phyloP scores from a whole-genome alignment of 805 yeast species.

The Wickerhamomyces canadensis region DNA sequence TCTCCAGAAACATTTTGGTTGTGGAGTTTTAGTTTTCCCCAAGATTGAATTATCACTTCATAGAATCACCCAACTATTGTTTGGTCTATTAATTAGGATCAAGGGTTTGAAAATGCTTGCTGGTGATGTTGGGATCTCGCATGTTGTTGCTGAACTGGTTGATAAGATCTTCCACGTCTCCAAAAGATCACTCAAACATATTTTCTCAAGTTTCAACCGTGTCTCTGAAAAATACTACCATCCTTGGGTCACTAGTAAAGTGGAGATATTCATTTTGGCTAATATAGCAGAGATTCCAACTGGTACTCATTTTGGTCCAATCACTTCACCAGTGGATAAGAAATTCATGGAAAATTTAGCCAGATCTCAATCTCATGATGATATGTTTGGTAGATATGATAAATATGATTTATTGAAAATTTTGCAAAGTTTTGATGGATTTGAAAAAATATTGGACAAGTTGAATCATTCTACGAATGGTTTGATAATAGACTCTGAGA shows the following conservation, averaged over 20 bases:
- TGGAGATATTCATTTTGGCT: conserved; percentile 15
- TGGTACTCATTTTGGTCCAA: conserved; percentile 8
- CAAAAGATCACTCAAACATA: conserved; percentile 2
- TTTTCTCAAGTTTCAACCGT: conserved; percentile 8
- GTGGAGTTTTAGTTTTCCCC: conserved; percentile 13
- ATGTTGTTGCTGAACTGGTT: conserved; percentile 1
- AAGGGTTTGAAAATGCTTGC: conserved; percentile 15
- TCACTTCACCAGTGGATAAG: conserved; percentile 3
- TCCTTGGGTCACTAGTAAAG: conserved; percentile 20
- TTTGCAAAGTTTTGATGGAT: conserved; percentile 21
- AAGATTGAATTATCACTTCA: conserved; percentile 18
- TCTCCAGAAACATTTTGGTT: conserved; percentile 18
- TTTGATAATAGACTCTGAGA: too few relatives aligned
- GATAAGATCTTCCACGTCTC: conserved; percentile 4
- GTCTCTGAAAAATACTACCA: conserved; percentile 22
- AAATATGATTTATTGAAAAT: conserved; percentile 10
- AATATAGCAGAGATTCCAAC: conserved; percentile 9
- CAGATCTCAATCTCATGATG: conserved; percentile 11
- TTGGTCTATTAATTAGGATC: conserved; percentile 12
- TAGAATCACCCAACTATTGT: conserved; percentile 15
- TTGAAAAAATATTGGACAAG: conserved; percentile 32
- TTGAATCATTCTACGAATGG: too few relatives aligned
- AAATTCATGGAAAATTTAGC: conserved; percentile 10
- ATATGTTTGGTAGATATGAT: conserved; percentile 10
- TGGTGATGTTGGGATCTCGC: background rate